Base-by-base conservation (phyloP, 306 rosid genomes). In the Amphicarpaea edgeworthii region DNA sequence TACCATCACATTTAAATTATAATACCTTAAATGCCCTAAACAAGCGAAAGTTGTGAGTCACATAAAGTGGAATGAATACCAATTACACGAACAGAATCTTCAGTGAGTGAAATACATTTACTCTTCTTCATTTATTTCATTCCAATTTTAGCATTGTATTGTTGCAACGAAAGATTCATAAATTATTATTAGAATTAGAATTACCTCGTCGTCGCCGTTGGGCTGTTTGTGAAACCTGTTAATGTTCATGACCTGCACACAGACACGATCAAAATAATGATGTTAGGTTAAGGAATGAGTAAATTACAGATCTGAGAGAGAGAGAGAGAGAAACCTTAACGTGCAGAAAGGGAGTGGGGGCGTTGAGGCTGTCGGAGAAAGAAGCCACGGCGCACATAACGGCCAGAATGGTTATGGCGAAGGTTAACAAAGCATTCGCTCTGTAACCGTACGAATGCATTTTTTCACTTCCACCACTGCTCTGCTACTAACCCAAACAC, bases 371-470 rank as follows among this genome's bases (percentile, higher is more conserved):
- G 65, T 93, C 98, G 12, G 91, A 86, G 50, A 91, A 8, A 38
- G 98, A 91, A 21, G 97, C 97, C 70, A 91, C 80, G 43, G 87
- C 90, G 64, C 90, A 91, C 72, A 90, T 79, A 46, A 93, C 77
- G 26, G 94, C 98, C 0, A 91, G 85, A 53, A 93, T 86, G 9
- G 97, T 90, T 10, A 92, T 67, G 2, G 93, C 84, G 59, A 93
- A 93, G 24, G 97, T 90, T n/a, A 93, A 76, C 84, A 93, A 12
- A 24, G 93, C 98, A 51, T 88, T 93, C 32, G 90, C 93, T 88
- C 97, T 86, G 79, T 87, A 83, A 69, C 91, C 93, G 54, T 84
- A 90, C 1, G 98, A 88, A 87, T 91, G 94, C 97, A 93, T 93
- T 47, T 78, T 37, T 28, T 20, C 15, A 3, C 19, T 5, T 8